Percentiles rank a stretch among this genome's conserved stretches.
These are phyloP conservation scores for Stemphylium beticola DNA, from an alignment of 2,329 filamentous ascomycete species.

Conservation along the genomic window DNA sequence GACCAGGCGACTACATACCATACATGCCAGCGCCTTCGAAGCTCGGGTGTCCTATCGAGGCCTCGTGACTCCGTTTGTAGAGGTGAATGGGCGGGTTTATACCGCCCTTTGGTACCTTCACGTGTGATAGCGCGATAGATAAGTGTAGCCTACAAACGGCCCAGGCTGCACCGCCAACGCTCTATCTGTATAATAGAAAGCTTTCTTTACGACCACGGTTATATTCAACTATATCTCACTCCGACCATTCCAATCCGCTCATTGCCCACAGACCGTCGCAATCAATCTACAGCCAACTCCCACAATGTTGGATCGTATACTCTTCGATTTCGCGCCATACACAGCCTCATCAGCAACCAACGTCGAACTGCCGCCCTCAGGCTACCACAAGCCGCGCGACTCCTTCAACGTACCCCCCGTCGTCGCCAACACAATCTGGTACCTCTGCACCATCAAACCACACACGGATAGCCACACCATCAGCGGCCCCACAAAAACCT, in stretches of 20 bases:
- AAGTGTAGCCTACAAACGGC: too few relatives aligned
- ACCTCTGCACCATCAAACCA: slow-evolving; percentile 30
- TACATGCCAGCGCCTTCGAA: not conserved
- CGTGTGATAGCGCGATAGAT: too few relatives aligned
- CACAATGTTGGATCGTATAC: slow-evolving; percentile 17
- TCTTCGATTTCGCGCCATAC: slow-evolving; percentile 10
- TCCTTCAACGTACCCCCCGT: slow-evolving; percentile 13
- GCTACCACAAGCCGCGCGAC: slow-evolving; percentile 17
- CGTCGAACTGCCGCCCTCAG: not conserved
- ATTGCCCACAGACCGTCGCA: not conserved
- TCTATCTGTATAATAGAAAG: too few relatives aligned
- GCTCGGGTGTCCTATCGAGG: not conserved
- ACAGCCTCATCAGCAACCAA: not conserved
- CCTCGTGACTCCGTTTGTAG: too few relatives aligned
- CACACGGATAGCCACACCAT: slow-evolving; percentile 29
- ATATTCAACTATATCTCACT: not conserved
- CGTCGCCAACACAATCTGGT: slow-evolving; percentile 24
- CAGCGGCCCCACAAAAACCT: slow-evolving; percentile 24
- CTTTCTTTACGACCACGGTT: too few relatives aligned
- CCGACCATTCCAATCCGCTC: not conserved
- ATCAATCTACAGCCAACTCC: not conserved
- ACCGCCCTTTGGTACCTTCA: too few relatives aligned
- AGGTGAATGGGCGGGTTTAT: too few relatives aligned
- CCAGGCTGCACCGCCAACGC: not conserved
- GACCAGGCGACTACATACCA: slow-evolving; percentile 5